A percentile compares a stretch with the other conserved stretches of the same genome.
Evolutionary conservation across 2,329 filamentous ascomycete genomes (phyloP).

Genomic region (Aspergillus ibericus): DNA sequence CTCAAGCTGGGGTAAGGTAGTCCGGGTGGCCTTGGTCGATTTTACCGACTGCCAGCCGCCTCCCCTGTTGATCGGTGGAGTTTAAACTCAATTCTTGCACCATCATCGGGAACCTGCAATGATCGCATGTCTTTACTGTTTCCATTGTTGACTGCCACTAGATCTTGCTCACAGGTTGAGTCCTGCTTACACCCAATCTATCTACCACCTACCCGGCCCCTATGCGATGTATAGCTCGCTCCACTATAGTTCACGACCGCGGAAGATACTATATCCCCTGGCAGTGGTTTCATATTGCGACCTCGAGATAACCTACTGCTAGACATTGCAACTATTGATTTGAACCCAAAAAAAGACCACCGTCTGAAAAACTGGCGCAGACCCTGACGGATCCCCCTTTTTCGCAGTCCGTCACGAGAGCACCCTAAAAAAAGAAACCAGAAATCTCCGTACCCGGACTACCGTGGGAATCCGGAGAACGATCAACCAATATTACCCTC

Average conservation of each 20-base stretch:
- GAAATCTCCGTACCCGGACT: background rate
- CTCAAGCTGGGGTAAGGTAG: background rate
- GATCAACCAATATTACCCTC: background rate
- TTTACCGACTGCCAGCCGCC: slow-evolving; percentile 1
- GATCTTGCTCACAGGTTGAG: background rate
- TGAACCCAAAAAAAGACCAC: background rate
- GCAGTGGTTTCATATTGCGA: background rate
- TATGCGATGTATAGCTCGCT: background rate
- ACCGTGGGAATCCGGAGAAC: slow-evolving; percentile 7
- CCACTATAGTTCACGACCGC: background rate
- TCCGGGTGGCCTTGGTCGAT: background rate
- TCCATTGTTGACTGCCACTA: too few species aligned
- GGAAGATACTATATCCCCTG: background rate
- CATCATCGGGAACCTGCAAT: background rate
- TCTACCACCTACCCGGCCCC: background rate
- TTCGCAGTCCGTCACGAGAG: background rate
- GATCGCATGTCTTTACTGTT: background rate
- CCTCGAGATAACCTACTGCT: background rate
- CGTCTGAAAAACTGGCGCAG: background rate
- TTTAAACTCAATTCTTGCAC: background rate
- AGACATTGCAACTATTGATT: background rate
- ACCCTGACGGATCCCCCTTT: background rate
- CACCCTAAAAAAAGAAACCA: slow-evolving; percentile 7
- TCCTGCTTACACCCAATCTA: background rate
- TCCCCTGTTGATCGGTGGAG: slow-evolving; percentile 27